These are phyloP conservation scores for Hyphopichia fennica DNA, from an alignment of 1,139 yeast species.

Conservation along the genomic window DNA sequence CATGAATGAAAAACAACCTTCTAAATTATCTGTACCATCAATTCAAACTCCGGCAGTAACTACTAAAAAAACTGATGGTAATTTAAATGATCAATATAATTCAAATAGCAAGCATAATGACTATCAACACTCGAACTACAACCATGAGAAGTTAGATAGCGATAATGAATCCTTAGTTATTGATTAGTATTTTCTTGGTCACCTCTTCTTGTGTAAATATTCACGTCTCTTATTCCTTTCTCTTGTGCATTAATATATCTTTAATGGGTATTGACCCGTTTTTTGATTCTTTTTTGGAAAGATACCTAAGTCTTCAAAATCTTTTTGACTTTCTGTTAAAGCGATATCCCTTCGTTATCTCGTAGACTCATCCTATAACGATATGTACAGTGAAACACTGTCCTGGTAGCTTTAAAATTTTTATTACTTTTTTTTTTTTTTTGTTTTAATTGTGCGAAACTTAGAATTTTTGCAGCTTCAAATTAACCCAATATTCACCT, in stretches of 20 bases:
- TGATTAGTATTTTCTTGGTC: constrained; percentile 2
- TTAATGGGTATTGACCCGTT: neutral
- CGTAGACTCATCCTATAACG: too few relatives aligned
- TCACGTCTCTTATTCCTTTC: neutral
- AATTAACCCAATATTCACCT: too few relatives aligned
- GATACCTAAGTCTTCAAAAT: too few relatives aligned
- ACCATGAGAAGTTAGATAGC: constrained; percentile 1
- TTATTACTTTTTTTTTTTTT: too few relatives aligned
- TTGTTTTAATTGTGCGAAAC: too few relatives aligned
- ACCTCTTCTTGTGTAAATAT: neutral
- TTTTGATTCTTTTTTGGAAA: neutral
- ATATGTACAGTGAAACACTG: too few relatives aligned
- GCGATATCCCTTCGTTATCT: too few relatives aligned
- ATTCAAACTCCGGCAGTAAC: neutral
- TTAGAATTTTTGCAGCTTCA: too few relatives aligned
- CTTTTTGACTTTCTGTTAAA: too few relatives aligned
- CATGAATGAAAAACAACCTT: neutral
- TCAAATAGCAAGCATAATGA: too few relatives aligned
- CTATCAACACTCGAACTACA: neutral
- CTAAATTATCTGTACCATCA: neutral
- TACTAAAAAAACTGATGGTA: neutral
- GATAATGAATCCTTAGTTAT: constrained; percentile 6
- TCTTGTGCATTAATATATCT: neutral
- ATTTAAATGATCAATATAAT: too few relatives aligned
- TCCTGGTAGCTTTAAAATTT: too few relatives aligned